Evolutionary conservation across 768 basidiomycete species (phyloP).

Genomic region (Mycena galericulata): DNA sequence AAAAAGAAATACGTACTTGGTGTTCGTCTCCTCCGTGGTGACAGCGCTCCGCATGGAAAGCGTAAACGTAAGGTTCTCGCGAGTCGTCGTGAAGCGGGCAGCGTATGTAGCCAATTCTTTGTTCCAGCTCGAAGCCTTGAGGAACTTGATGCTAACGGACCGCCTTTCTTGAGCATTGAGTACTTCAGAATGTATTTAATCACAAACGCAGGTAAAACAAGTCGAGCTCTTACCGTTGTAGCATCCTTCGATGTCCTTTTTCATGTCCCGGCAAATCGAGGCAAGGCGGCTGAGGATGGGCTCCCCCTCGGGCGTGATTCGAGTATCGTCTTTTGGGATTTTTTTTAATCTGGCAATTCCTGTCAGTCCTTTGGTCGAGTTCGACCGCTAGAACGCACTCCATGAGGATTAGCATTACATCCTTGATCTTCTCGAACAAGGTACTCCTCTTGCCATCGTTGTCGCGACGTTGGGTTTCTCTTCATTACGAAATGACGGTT

Average conservation of each 20-base stretch:
- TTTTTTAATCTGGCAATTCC: conserved; percentile 7
- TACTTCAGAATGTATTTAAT: neutral
- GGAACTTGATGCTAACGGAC: conserved; percentile 17
- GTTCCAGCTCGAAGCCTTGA: conserved; percentile 23
- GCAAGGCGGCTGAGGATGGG: conserved; percentile 22
- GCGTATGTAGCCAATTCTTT: conserved; percentile 17
- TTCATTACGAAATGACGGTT: neutral
- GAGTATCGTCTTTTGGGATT: conserved; percentile 16
- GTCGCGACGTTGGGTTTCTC: conserved; percentile 23
- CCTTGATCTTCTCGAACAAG: conserved; percentile 26
- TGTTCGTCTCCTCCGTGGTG: conserved; percentile 22
- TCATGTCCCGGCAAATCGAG: conserved; percentile 19
- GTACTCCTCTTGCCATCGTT: conserved; percentile 18
- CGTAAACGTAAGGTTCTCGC: conserved; percentile 18
- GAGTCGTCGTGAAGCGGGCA: conserved; percentile 12
- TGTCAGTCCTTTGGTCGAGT: neutral
- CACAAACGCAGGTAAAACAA: neutral
- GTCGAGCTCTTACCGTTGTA: conserved; percentile 19
- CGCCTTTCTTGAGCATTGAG: conserved; percentile 25
- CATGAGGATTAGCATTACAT: conserved; percentile 20
- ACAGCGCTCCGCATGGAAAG: conserved; percentile 8
- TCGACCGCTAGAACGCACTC: conserved; percentile 5
- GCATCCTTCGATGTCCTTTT: conserved; percentile 27
- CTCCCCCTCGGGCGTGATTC: conserved; percentile 13
- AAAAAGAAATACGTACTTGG: conserved; percentile 7